Evolutionary conservation across 768 basidiomycete genomes (phyloP).

Genomic region (Xerocomellus amylosporus): DNA sequence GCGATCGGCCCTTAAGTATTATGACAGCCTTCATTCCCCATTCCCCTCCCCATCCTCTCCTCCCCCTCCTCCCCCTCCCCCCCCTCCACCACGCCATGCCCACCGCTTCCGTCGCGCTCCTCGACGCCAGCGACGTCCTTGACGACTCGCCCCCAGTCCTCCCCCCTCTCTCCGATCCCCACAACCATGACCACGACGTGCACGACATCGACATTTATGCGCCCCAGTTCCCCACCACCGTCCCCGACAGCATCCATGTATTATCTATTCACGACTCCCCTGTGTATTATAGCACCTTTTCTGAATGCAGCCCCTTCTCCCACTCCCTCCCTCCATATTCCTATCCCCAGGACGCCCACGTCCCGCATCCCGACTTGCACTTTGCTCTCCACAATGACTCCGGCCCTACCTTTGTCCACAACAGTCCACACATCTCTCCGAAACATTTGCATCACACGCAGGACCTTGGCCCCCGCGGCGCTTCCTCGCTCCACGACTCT

Average conservation of each 20-base stretch:
- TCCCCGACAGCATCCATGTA: slow-evolving; percentile 27
- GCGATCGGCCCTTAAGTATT: too few relatives aligned
- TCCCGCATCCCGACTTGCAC: slow-evolving; percentile 28
- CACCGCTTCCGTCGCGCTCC: slow-evolving; percentile 16
- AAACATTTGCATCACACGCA: slow-evolving; percentile 30
- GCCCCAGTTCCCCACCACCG: slow-evolving; percentile 18
- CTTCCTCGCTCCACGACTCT: slow-evolving; percentile 25
- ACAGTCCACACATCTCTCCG: slow-evolving; percentile 25
- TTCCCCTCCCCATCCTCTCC: too few relatives aligned
- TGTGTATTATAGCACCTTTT: slow-evolving; percentile 35
- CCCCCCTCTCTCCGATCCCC: slow-evolving; percentile 22
- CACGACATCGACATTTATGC: slow-evolving; percentile 35
- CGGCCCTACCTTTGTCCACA: slow-evolving; percentile 15
- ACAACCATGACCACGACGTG: slow-evolving; percentile 27
- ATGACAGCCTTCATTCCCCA: too few relatives aligned
- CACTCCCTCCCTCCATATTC: slow-evolving; percentile 21
- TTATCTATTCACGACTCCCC: slow-evolving; percentile 33
- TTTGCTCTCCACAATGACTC: slow-evolving; percentile 26
- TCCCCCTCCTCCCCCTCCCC: neutral
- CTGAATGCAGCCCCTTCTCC: slow-evolving; percentile 24
- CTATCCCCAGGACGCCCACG: slow-evolving; percentile 28
- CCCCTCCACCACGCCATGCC: slow-evolving; percentile 19
- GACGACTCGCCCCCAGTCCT: slow-evolving; percentile 12
- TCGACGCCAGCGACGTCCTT: slow-evolving; percentile 22
- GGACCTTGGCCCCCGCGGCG: slow-evolving; percentile 18